Percentiles rank a stretch among this genome's conserved stretches.
Conservation (phyloP, 1,139 yeast genomes). For the Tardiomyces blankii region DNA sequence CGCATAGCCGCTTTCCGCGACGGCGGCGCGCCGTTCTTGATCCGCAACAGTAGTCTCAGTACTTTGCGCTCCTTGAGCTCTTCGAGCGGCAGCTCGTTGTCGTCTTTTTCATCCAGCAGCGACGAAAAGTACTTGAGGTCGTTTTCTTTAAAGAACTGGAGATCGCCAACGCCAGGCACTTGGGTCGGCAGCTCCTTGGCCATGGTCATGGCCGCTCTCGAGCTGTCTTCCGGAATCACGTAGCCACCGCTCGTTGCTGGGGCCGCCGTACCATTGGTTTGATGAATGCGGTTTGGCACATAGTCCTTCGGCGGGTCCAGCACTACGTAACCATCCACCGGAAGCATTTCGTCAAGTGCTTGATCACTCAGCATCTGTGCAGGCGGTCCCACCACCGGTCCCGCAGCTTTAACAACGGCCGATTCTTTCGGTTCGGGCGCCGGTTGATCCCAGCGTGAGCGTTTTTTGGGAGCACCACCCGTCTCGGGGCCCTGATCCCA, state of each 20-base stretch:
- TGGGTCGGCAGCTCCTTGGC: slow-evolving; percentile 35
- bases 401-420: slow-evolving; percentile 1
- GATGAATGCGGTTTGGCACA: slow-evolving; percentile 24
- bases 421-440: slow-evolving; percentile 1
- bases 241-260: slow-evolving; percentile 16
- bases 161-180: slow-evolving; percentile 51
- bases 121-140: slow-evolving; percentile 67
- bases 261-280: slow-evolving; percentile 12
- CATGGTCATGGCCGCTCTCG: slow-evolving; percentile 17
- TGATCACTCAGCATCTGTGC: slow-evolving; percentile 32
- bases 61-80: slow-evolving; percentile 53
- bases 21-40: slow-evolving; percentile 68
- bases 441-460: slow-evolving; percentile 15
- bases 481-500: slow-evolving; percentile 14
- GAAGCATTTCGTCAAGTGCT: slow-evolving; percentile 41
- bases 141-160: slow-evolving; percentile 58
- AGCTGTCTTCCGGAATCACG: slow-evolving; percentile 22
- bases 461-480: background rate
- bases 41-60: slow-evolving; percentile 50
- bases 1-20: slow-evolving; percentile 64
- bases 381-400: background rate
- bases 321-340: slow-evolving; percentile 39
- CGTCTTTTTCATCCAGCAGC: slow-evolving; percentile 33
- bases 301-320: slow-evolving; percentile 40
- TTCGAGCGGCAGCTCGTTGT: slow-evolving; percentile 32